Evolutionary conservation across 305 asterid species (phyloP), one percentile per base, ranked within the genome.

Genomic region (Petunia hybrid): DNA sequence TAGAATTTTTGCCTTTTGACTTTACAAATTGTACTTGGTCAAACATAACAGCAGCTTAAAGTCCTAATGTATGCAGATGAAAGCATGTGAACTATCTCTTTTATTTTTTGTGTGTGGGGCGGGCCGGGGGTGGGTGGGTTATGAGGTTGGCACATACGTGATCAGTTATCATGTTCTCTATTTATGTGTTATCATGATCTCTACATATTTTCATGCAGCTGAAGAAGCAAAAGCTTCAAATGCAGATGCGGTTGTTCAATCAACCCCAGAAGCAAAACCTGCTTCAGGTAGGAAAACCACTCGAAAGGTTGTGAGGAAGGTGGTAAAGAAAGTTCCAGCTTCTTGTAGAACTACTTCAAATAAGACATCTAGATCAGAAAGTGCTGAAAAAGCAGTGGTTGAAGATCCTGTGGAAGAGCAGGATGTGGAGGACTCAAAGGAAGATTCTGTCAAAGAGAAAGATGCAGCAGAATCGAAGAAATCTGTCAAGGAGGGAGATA

Each of bases 221-320:
- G 89, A 87, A 59, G 87, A 77, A 82, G 75, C 65, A 22, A 78
- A 81, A 80, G 80, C 80, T 77, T 16, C 79, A 38, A 82, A 53
- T 56, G 86, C 59, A 41, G 83, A 60, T 46, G 84, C 31, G 69
- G 84, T 67, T 65, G 85, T 76, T 83, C 87, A 82, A 79, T 84
- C 55, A 38, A 75, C 85, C 45, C 66, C 75, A 13, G 86, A 68
- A 73, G 69, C 85, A 41, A 88, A 91, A 84, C 83, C 87, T 80
- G 79, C 67, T 46, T 67, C 88, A 53, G 83, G 87, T 31, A 62
- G 76, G 43, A 91, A 83, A 87, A 81, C 80, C 55, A 81, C 85
- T 78, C 84, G 83, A 83, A 91, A 68, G 86, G 86, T 86, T 16
- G 88, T 87, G 22, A 88, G 85, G 82, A 88, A 79, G 76, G 85